Conservation (phyloP, 1,284 basidiomycete genomes). For the Laetiporus sulphureus region DNA sequence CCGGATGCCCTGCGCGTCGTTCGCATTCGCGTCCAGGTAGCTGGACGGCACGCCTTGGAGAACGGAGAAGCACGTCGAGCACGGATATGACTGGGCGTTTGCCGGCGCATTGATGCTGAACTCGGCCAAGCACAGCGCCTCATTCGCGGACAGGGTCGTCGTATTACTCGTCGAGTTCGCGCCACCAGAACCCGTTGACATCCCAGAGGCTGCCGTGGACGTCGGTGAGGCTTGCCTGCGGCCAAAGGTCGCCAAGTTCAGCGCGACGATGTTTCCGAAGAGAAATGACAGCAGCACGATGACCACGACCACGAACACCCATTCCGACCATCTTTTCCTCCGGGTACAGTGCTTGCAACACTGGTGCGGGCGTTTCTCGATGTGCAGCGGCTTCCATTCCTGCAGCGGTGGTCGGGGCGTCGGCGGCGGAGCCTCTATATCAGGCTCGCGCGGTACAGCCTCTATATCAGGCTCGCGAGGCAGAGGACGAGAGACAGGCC, state of each 20-base stretch:
- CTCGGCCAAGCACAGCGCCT: slow-evolving; percentile 40
- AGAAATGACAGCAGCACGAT: slow-evolving; percentile 37
- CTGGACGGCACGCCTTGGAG: slow-evolving; percentile 34
- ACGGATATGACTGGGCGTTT: slow-evolving; percentile 39
- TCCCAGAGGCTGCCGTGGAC: slow-evolving; percentile 13
- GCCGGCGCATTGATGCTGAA: slow-evolving; percentile 41
- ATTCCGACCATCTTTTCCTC: slow-evolving; percentile 24
- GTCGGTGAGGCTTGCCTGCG: too few relatives aligned
- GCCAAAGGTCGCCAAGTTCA: slow-evolving; percentile 34
- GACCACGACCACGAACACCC: slow-evolving; percentile 26
- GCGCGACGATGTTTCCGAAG: slow-evolving; percentile 33
- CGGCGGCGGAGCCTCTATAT: too few relatives aligned
- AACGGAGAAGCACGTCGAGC: slow-evolving; percentile 38
- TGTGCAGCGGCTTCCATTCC: slow-evolving; percentile 33
- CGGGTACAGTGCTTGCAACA: slow-evolving; percentile 25
- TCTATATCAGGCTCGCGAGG: too few relatives aligned
- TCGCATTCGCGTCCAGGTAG: slow-evolving; percentile 25
- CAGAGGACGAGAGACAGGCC: too few relatives aligned
- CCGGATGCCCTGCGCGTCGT: slow-evolving; percentile 27
- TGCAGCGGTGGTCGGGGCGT: slow-evolving; percentile 23
- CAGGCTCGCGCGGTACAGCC: too few relatives aligned
- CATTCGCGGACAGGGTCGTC: slow-evolving; percentile 29
- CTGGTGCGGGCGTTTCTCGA: slow-evolving; percentile 28
- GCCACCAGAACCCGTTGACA: slow-evolving; percentile 11
- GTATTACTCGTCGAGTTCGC: slow-evolving; percentile 21